Conservation (phyloP, 2,329 filamentous ascomycete species). For the Alternaria sp. region DNA sequence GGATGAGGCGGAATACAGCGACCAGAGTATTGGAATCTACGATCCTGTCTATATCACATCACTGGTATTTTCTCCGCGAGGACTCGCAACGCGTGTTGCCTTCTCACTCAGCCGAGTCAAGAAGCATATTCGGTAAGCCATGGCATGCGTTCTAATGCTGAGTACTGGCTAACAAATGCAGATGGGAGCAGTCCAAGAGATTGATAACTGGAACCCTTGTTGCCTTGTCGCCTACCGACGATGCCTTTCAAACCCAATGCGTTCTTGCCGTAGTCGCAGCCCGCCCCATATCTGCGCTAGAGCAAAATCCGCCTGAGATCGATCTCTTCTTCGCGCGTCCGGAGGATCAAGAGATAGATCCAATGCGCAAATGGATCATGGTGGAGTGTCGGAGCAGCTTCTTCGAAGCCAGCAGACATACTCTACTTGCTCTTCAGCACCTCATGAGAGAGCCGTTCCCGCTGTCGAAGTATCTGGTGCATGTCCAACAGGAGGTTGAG, state of each 20-base stretch:
- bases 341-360: conserved; percentile 71
- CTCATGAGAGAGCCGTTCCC: conserved; percentile 65
- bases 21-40: conserved; percentile 46
- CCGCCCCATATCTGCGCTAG: conserved; percentile 67
- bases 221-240: conserved; percentile 60
- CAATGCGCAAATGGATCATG: conserved; percentile 75
- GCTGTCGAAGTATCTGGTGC: conserved; percentile 67
- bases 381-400: conserved; percentile 76
- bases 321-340: conserved; percentile 74
- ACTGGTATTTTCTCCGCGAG: conserved; percentile 67
- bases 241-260: conserved; percentile 70
- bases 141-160: background rate
- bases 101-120: conserved; percentile 72
- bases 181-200: conserved; percentile 68
- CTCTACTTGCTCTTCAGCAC: conserved; percentile 75
- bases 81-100: conserved; percentile 70
- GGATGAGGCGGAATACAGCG: conserved; percentile 59
- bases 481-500: conserved; percentile 53
- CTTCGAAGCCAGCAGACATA: conserved; percentile 78
- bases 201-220: conserved; percentile 63
- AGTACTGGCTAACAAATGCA: background rate
- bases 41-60: conserved; percentile 69
- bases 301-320: conserved; percentile 71
- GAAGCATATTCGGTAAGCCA: conserved; percentile 62
- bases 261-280: conserved; percentile 76